Percentiles rank a stretch among this genome's conserved stretches.
These are phyloP conservation scores for Omphalotus guepiniiformis DNA, from an alignment of 768 basidiomycete genomes.

Conservation along the genomic window DNA sequence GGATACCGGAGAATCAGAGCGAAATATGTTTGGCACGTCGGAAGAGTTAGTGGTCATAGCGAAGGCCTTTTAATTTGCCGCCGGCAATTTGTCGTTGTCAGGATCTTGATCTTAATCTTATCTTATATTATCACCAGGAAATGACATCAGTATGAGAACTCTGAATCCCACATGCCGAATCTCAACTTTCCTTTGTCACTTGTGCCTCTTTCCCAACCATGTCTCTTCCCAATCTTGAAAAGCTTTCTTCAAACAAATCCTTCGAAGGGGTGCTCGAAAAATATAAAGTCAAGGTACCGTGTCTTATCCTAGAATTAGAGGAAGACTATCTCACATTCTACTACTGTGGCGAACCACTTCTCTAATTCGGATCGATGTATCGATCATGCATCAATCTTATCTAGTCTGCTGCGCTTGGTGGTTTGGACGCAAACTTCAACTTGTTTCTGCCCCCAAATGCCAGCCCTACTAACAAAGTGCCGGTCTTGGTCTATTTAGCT, in stretches of 20 bases:
- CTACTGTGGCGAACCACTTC: not conserved
- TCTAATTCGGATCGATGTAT: not conserved
- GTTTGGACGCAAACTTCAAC: slow-evolving; percentile 75
- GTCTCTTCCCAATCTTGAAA: slow-evolving; percentile 44
- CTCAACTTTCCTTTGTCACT: too few relatives aligned
- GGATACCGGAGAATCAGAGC: slow-evolving; percentile 6
- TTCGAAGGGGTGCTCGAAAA: slow-evolving; percentile 81
- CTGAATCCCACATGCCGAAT: too few relatives aligned
- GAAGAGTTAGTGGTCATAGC: not conserved
- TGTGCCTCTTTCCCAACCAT: slow-evolving; percentile 25
- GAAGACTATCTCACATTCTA: not conserved
- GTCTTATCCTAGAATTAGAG: not conserved
- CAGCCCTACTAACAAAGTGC: slow-evolving; percentile 38
- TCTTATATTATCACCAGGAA: slow-evolving; percentile 4
- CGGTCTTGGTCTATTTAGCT: slow-evolving; percentile 81
- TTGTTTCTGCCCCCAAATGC: slow-evolving; percentile 77
- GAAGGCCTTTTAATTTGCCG: not conserved
- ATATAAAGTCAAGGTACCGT: slow-evolving; percentile 73
- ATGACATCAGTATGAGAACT: too few relatives aligned
- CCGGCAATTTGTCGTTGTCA: not conserved
- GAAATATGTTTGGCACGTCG: not conserved
- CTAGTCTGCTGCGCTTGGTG: slow-evolving; percentile 72
- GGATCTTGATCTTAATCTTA: not conserved
- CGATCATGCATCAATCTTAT: not conserved
- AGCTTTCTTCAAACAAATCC: slow-evolving; percentile 70